A percentile compares a stretch with the other conserved stretches of the same genome.
Conservation (phyloP, 2,329 filamentous ascomycete species). For the Hymenoscyphus albidus region DNA sequence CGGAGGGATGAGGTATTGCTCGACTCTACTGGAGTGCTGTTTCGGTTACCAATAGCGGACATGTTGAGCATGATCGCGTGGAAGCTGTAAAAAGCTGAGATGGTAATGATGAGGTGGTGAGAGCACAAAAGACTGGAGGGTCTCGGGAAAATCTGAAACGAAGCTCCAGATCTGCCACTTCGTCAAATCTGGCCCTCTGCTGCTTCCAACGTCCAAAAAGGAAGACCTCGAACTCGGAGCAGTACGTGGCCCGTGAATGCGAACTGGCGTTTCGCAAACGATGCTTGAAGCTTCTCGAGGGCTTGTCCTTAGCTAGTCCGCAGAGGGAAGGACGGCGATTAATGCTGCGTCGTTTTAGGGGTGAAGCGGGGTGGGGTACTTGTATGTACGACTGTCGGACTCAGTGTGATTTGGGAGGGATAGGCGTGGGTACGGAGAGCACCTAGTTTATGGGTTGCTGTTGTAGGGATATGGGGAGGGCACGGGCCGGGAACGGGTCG, state of each 20-base stretch:
- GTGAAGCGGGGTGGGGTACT: neutral
- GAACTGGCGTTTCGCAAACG: conserved; percentile 38
- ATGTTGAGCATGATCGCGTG: conserved; percentile 49
- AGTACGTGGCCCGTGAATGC: conserved; percentile 37
- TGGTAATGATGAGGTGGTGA: conserved; percentile 17
- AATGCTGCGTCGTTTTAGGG: conserved; percentile 24
- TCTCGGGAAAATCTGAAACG: conserved; percentile 30
- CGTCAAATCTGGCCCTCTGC: conserved; percentile 25
- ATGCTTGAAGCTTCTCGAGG: conserved; percentile 12
- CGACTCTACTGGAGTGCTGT: conserved; percentile 87
- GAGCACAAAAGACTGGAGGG: conserved; percentile 8
- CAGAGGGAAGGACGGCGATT: conserved; percentile 20
- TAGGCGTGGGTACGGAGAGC: too few relatives aligned
- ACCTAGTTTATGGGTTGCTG: too few relatives aligned
- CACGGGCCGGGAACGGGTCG: too few relatives aligned
- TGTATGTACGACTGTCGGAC: too few relatives aligned
- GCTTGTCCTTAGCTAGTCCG: too few relatives aligned
- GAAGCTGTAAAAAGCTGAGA: conserved; percentile 23
- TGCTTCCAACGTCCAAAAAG: conserved; percentile 17
- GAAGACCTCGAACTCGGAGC: conserved; percentile 23
- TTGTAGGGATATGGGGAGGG: too few relatives aligned
- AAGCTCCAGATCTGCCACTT: conserved; percentile 26
- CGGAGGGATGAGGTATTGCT: conserved; percentile 77
- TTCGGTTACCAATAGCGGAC: conserved; percentile 75
- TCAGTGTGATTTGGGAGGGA: too few relatives aligned